Evolutionary conservation across 371 early-diverging fungal species (phyloP), one percentile per base, ranked within the genome.

Genomic region (Mortierella sp.): DNA sequence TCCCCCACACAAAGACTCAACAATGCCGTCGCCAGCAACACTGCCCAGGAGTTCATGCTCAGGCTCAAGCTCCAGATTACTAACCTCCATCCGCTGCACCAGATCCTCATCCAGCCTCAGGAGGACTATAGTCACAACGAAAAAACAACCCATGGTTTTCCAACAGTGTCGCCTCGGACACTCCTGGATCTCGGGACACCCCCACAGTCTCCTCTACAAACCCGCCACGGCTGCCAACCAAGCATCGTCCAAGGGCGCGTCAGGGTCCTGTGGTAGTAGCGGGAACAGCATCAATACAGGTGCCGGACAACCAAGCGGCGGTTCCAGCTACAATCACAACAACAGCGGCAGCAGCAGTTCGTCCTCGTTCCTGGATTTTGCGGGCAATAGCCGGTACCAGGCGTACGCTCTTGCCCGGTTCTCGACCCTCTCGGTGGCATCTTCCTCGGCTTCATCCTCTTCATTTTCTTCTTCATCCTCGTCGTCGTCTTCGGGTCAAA

Each of bases 151-250:
- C 51, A 46, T 75, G 35, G 74, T 49, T 27, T 70, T 55, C 32
- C 48, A 35, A 18, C 80, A 83, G 44, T 55, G 71, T 35, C 79
- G 80, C 24, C 71, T 74, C 65, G 75, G 71, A 6, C 86, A 85
- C 63, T 74, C 86, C 41, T 85, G 86, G 86, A 78, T 85, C 82
- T 81, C 86, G 49, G 86, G 86, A 71, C 86, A 85, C 75, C 86
- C 86, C 44, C 86, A 82, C 51, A 81, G 77, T 49, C 38, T 75
- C 8, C 74, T 84, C 29, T 78, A 77, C 74, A 81, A 81, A 60
- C 75, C 84, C 6, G 24, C 76, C 1, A 55, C 72, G 18, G 24
- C 84, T 43, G 44, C 32, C 7, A 78, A 72, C 46, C 75, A 77
- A 46, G 48, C 48, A 38, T 58, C 51, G 27, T 58, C 60, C 32